Conservation (phyloP, 2,329 filamentous ascomycete species). For the Alternaria conjuncta region DNA sequence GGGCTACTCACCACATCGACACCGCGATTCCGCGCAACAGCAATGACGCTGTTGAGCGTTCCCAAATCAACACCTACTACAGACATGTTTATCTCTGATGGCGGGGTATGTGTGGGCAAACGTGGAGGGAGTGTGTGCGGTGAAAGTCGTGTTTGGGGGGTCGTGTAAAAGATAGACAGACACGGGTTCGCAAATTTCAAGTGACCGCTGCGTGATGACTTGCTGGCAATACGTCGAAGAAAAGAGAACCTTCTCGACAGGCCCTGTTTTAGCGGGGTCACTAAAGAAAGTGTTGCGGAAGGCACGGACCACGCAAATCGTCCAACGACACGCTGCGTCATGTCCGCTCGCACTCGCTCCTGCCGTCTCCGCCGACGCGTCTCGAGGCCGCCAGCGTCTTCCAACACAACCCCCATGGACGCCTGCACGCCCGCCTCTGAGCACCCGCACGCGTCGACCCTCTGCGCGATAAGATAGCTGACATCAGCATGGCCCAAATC, state of each 20-base stretch:
- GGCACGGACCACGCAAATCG: conserved; percentile 1
- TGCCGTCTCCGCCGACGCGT: conserved; percentile 6
- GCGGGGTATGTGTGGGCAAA: conserved; percentile 35
- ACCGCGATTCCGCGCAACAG: conserved; percentile 96
- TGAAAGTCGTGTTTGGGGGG: conserved; percentile 6
- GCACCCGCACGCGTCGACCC: background rate
- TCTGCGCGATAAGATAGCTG: background rate
- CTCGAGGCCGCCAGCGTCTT: background rate
- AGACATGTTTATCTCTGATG: conserved; percentile 58
- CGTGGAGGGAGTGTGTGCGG: conserved; percentile 16
- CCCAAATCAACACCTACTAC: conserved; percentile 90
- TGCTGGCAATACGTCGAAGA: conserved; percentile 7
- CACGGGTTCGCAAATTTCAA: conserved; percentile 14
- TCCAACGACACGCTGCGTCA: conserved; percentile 20
- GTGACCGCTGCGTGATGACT: conserved; percentile 8
- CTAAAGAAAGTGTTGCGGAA: conserved; percentile 5
- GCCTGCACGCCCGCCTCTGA: background rate
- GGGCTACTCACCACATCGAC: conserved; percentile 89
- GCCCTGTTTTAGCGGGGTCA: conserved; percentile 20
- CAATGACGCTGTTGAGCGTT: conserved; percentile 95
- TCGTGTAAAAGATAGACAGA: conserved; percentile 9
- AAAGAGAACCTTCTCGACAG: conserved; percentile 27
- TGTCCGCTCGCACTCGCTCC: background rate
- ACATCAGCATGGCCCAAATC: conserved; percentile 41
- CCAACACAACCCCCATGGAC: background rate